Base-by-base conservation (phyloP, 1,139 yeast species). In the Yamadazyma dendronema region DNA sequence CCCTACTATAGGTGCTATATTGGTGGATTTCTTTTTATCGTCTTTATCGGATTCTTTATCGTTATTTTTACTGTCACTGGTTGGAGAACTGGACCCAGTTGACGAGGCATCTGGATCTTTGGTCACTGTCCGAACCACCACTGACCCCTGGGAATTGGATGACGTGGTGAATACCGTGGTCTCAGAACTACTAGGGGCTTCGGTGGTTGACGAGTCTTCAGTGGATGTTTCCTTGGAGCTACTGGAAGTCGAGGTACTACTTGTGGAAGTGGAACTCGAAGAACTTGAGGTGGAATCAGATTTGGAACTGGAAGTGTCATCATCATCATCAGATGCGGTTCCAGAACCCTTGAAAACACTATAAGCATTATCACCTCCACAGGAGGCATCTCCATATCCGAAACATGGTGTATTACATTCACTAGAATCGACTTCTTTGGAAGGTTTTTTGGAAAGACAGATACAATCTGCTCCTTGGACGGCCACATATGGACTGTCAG, bases 371-470 rank as follows among this genome's bases (percentile, higher is more conserved):
- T 52, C 8, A 11, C 86, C 86, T 39, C 90, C 90, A 57, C 90
- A 83, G 19, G 41, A 63, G 28, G 71, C 76, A 1, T 30, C 2
- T 11, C 67, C 71, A 49, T 63, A 83, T 8, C 85, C 88, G 27
- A 56, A 46, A 57, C 92, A 84, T 1, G 48, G 38, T 2, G 52
- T 51, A 43, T 58, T 49, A 61, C 92, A 84, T 22, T 46, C 39
- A 8, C 65, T 39, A 4, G 43, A 33, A 17, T 37, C 47, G 13
- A 46, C 43, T 33, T 55, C 52, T 14, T 67, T 45, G 12, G 62
- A 39, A 1, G 95, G 95, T 14, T 68, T 53, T 0, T 62, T 46
- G 42, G 62, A 53, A 42, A 90, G 85, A 59, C 96, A 87, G 53
- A 67, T 77, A 61, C 96, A 87, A 36, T 64, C 55, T 28, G 88